Conservation (phyloP, 2,329 filamentous ascomycete species). For the Venturia carpophila region DNA sequence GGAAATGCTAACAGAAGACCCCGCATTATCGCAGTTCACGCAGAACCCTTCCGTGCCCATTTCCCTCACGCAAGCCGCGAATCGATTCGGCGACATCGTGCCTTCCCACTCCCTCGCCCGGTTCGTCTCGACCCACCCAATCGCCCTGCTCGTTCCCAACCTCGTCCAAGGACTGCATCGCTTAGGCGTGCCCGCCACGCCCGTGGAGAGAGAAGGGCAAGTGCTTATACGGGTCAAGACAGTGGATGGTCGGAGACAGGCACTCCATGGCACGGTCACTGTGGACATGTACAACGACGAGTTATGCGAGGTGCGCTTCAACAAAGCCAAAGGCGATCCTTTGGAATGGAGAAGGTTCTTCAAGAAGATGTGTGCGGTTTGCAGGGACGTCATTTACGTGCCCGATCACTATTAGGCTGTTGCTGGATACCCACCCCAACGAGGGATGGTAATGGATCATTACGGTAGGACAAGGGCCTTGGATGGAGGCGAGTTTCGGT, state of each 20-base stretch:
- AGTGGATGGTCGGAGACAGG: constrained; percentile 62
- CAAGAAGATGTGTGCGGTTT: constrained; percentile 85
- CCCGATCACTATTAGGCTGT: neutral
- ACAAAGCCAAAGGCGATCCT: constrained; percentile 92
- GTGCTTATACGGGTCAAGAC: constrained; percentile 66
- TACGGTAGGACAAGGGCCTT: neutral
- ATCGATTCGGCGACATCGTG: constrained; percentile 82
- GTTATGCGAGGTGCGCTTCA: constrained; percentile 77
- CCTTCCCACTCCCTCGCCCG: constrained; percentile 80
- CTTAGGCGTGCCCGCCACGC: constrained; percentile 62
- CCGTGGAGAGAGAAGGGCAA: constrained; percentile 41
- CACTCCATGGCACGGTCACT: constrained; percentile 65
- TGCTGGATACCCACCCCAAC: neutral
- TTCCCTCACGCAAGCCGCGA: constrained; percentile 80
- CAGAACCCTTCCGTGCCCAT: constrained; percentile 69
- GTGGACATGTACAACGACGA: constrained; percentile 60
- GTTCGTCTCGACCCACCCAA: constrained; percentile 79
- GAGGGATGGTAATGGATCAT: neutral
- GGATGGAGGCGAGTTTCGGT: too few relatives aligned
- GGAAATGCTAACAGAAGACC: constrained; percentile 72
- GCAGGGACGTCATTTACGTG: constrained; percentile 69
- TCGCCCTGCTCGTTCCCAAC: constrained; percentile 68
- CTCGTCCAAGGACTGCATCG: constrained; percentile 75
- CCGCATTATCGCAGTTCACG: constrained; percentile 76
- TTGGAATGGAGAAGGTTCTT: constrained; percentile 95